Base-by-base conservation (phyloP, 2,329 filamentous ascomycete species). In the Pseudogymnoascus sp. region DNA sequence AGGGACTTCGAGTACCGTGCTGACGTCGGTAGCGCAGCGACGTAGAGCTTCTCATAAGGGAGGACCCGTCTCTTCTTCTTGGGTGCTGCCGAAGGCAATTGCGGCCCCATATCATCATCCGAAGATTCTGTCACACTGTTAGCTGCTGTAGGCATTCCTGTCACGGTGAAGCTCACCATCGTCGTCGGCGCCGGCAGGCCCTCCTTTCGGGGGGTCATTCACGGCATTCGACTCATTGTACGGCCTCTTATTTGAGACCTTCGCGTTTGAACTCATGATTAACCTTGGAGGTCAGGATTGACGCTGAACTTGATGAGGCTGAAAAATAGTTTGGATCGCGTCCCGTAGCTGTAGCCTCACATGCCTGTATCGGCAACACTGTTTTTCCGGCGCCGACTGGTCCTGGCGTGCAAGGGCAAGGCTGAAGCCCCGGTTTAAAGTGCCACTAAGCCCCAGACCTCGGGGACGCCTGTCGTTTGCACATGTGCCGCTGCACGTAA, bases 61-160 rank as follows among this genome's bases (percentile, higher is more conserved):
- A 99, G 85, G 68, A 90, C 90, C 69, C 92, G 85, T 65, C 90
- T 87, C 78, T 96, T 97, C 82, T 95, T 96, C 79, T 93, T 93
- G 60, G 86, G 89, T 2, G 87, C 85, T 58, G 86, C 83, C 1
- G 91, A 88, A 43, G 94, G 93, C 30, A 97, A 83, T 68, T 93
- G 88, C 28, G 94, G 94, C 43, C 94, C 94, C 78, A 97, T 94
- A 72, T 96, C 92, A 76, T 97, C 92, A 69, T 91, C 89, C 3
- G 89, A 93, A 36, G 90, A 95, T 12, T 58, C 57, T 58, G 12
- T 5, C 6, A 30, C 14, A 25, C 11, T 25, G 35, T 58, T 38
- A 39, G 57, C 25, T 58, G 14, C 20, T 20, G 47, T 33, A 14
- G 28, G 47, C 47, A 54, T 33, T 54, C 9, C 18, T 20, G 28